phyloP scores from a whole-genome alignment of 345 rosid genomes.

The Draba incana region DNA sequence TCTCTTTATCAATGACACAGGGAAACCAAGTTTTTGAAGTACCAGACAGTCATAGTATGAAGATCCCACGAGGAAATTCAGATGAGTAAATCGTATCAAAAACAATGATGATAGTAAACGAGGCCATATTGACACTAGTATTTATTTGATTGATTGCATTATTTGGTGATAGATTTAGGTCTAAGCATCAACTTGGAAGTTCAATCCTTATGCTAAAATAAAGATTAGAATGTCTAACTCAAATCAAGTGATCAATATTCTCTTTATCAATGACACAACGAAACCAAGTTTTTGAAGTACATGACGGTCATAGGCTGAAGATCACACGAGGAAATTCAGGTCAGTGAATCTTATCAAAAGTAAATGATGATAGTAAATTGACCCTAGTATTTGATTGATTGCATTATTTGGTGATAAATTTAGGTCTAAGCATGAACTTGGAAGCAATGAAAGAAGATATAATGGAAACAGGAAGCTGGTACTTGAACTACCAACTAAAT shows the following conservation, averaged over 20 bases:
- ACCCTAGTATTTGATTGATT: constrained; percentile 8
- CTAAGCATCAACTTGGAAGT: constrained; percentile 52
- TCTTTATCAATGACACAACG: constrained; percentile 71
- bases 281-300: constrained; percentile 85
- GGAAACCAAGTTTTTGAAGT: constrained; percentile 89
- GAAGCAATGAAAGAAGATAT: constrained; percentile 51
- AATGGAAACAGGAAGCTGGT: constrained; percentile 85
- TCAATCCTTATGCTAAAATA: too few relatives aligned
- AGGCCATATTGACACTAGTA: not conserved
- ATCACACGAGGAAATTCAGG: constrained; percentile 68
- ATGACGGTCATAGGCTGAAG: constrained; percentile 71
- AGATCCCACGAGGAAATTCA: constrained; percentile 59
- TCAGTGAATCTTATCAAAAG: constrained; percentile 23
- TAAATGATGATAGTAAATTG: not conserved
- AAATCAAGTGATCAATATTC: too few relatives aligned
- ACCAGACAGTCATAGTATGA: constrained; percentile 75
- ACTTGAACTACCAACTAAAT: constrained; percentile 70
- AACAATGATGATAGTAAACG: not conserved
- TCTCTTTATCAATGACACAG: constrained; percentile 53
- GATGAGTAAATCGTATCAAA: constrained; percentile 45
- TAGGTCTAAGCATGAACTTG: constrained; percentile 61
- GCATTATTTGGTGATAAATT: constrained; percentile 10
- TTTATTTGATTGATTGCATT: not conserved
- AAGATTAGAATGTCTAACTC: too few relatives aligned
- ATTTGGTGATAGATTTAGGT: constrained; percentile 47